Evolutionary conservation across 441 rosid species (phyloP).

Genomic region (Croton laevigatus): DNA sequence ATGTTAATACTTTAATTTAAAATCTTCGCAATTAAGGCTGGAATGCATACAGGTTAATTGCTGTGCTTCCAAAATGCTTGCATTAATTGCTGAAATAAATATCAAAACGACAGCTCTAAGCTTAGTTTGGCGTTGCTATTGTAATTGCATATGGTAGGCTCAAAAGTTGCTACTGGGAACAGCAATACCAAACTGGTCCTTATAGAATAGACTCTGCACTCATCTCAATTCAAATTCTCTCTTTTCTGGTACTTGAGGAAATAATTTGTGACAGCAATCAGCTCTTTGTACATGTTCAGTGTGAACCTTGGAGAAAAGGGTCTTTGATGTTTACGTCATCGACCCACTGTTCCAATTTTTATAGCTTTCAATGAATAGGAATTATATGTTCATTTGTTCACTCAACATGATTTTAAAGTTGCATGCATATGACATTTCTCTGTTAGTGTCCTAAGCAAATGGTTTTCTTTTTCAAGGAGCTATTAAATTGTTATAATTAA

Average conservation of each 20-base stretch:
- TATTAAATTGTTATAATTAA: neutral
- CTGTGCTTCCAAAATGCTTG: neutral
- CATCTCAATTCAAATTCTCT: neutral
- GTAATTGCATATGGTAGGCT: no score
- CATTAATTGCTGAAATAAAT: neutral
- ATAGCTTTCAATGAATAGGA: neutral
- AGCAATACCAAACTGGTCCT: no score
- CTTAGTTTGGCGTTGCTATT: no score
- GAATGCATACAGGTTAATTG: neutral
- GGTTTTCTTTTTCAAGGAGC: neutral
- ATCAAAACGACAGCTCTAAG: no score
- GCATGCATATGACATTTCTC: neutral
- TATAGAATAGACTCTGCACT: neutral
- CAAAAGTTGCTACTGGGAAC: no score
- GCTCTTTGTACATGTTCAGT: neutral
- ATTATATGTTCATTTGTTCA: neutral
- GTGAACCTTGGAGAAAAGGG: neutral
- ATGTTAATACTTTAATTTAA: neutral
- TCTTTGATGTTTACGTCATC: neutral
- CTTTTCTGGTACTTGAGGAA: neutral
- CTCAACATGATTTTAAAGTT: neutral
- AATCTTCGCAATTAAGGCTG: neutral
- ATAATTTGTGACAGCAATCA: neutral
- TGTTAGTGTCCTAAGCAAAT: neutral
- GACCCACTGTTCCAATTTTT: neutral